Evolutionary conservation across 2,329 filamentous ascomycete genomes (phyloP), one percentile per base, ranked within the genome.

Genomic region (Hymenoscyphus linearis): DNA sequence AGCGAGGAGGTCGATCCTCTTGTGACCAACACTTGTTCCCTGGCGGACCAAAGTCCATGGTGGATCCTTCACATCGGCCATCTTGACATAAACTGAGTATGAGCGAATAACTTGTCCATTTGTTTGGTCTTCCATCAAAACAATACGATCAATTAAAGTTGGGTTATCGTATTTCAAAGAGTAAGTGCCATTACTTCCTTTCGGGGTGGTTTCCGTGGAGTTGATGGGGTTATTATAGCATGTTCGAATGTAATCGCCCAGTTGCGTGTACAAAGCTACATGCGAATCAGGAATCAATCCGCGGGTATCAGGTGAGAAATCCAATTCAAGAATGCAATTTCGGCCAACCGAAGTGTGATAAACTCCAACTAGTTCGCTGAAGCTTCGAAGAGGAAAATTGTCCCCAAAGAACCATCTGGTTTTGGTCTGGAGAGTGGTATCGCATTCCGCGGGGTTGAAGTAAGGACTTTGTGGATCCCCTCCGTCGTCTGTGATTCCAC

Each of bases 61-160:
- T 0, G 60, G 60, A 9, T 66, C 58, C 1, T 57, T 27, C 18
- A 50, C 55, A 61, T 52, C 64, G 34, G 62, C 64, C 12, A 67
- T 36, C 31, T 59, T 66, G 3, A 64, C 68, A 22, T 61, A 67
- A 16, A 70, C 66, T 22, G 65, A 54, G 35, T 70, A 70, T 4
- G 67, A 62, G 3, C 68, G 65, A 31, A 70, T 66, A 1, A 70
- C 67, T 47, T 70, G 68, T 26, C 68, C 68, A 37, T 66, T 60
- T 1, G 63, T 62, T 55, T 70, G 68, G 55, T 69, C 68, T 52
- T 70, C 68, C 68, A 70, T 70, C n/a, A 70, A 54, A 3, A 66
- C 62, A 10, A 70, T 62, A 9, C 68, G 65, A 44, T 70, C 67
- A 22, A 69, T 62, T 7, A 63, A 57, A 2, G 63, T 64, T 5